Evolutionary conservation across 2,329 filamentous ascomycete genomes (phyloP).

Genomic region (Parastagonospora avenae): DNA sequence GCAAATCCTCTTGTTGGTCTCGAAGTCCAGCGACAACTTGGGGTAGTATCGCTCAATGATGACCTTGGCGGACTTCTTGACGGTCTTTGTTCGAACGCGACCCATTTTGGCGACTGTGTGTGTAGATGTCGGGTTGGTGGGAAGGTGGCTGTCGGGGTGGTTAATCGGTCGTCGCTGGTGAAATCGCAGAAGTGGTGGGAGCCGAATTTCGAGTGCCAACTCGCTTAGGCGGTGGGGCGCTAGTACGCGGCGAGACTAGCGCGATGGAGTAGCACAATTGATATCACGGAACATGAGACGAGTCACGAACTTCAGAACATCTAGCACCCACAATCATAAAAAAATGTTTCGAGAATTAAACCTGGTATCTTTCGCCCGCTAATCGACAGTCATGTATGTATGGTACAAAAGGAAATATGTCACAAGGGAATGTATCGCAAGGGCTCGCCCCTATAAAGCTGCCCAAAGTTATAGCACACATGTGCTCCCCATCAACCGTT

Average conservation of each 20-base stretch:
- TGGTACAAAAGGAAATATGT: neutral
- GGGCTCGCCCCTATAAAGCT: neutral
- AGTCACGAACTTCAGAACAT: neutral
- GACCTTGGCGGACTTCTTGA: slow-evolving; percentile 95
- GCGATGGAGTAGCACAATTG: too few species aligned
- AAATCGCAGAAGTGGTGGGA: slow-evolving; percentile 1
- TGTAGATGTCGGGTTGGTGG: slow-evolving; percentile 22
- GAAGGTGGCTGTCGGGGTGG: slow-evolving; percentile 37
- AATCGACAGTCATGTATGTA: slow-evolving; percentile 7
- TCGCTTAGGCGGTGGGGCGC: slow-evolving; percentile 22
- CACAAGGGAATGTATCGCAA: neutral
- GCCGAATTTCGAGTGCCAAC: slow-evolving; percentile 9
- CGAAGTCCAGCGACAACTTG: slow-evolving; percentile 98
- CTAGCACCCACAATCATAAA: too few species aligned
- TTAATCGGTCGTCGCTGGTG: slow-evolving; percentile 31
- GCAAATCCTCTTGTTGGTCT: slow-evolving; percentile 99
- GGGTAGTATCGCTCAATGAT: slow-evolving; percentile 90
- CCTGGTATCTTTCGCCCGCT: slow-evolving; percentile 22
- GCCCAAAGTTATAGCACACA: neutral
- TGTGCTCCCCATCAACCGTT: too few species aligned
- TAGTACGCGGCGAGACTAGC: slow-evolving; percentile 1
- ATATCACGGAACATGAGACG: too few species aligned
- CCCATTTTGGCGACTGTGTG: slow-evolving; percentile 54
- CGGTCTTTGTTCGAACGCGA: slow-evolving; percentile 67
- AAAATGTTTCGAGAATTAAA: neutral